Evolutionary conservation across 2,329 filamentous ascomycete species (phyloP), one percentile per base, ranked within the genome.

Genomic region (Cladosporium sp.): DNA sequence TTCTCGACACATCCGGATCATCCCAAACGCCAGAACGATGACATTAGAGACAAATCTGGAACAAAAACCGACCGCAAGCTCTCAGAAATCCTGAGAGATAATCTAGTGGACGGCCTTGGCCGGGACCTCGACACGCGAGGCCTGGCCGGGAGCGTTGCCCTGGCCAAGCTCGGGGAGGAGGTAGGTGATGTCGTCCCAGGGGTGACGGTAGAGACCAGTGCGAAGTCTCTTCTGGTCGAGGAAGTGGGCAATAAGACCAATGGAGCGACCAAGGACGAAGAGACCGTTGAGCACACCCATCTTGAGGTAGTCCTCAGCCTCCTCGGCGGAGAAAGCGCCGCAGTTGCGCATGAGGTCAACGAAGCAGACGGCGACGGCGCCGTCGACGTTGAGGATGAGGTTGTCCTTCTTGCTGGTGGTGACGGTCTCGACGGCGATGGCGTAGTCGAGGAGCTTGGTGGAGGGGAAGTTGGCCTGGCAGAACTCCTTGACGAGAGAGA

Each of bases 331-430:
- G 85, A 99, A 99, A 57, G 94, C 93, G 75, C 94, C 94, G 75
- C 92, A 96, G 85, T 96, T 96, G 78, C 94, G 90, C 78, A 99
- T 83, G 63, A 99, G 83, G 73, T 99, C 94, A 65, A 99, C 92
- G 74, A 99, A 99, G 88, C 92, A 97, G 75, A 99, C 94, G 66
- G 94, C 94, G 72, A 99, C 89, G 76, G 91, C 96, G 70, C 94
- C 94, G 74, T 97, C 94, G 60, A 99, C 94, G 83, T 99, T 99
- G 71, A 99, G 87, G 70, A 99, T 99, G 68, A 99, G 86, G 84
- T 97, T 99, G 81, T 99, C 94, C 85, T 99, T 99, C 90, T 99
- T 99, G 65, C 91, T 97, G 51, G 94, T 99, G 57, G 94, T 99
- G 64, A 99, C 94, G 10, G 89, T 90, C 85, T 99, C 94, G 66